These are phyloP conservation scores for Pythium periplocum DNA, from an alignment of 352 stramenopile species.

Conservation along the genomic window DNA sequence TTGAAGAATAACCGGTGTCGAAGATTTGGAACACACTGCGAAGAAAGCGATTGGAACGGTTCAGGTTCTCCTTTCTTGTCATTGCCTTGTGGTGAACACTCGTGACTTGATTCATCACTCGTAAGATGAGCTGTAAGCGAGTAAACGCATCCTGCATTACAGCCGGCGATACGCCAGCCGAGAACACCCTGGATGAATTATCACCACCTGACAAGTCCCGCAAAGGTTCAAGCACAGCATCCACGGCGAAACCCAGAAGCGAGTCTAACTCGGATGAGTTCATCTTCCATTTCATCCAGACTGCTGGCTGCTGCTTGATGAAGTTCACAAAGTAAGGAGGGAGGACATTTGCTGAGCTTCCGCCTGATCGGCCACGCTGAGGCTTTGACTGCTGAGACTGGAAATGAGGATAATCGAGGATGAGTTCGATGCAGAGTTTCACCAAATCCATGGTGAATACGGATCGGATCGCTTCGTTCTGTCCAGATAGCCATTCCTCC, in stretches of 20 bases:
- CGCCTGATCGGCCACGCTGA: conserved; percentile 22
- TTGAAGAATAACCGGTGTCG: conserved; percentile 28
- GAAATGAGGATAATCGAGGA: conserved; percentile 75
- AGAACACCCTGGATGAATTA: conserved; percentile 23
- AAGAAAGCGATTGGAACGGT: conserved; percentile 56
- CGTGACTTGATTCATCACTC: conserved; percentile 58
- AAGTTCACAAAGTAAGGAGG: conserved; percentile 86
- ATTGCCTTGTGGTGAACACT: conserved; percentile 51
- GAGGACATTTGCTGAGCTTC: conserved; percentile 53
- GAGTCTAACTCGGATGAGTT: conserved; percentile 43
- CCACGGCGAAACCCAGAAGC: conserved; percentile 50
- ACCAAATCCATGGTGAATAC: conserved; percentile 68
- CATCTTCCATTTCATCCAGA: conserved; percentile 80
- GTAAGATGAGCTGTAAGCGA: conserved; percentile 58
- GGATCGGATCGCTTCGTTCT: conserved; percentile 53
- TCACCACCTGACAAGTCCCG: conserved; percentile 5
- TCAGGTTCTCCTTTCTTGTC: conserved; percentile 36
- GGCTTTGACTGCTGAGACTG: conserved; percentile 24
- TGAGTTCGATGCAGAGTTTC: conserved; percentile 70
- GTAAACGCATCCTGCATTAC: conserved; percentile 80
- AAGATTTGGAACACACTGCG: conserved; percentile 59
- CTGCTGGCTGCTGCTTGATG: conserved; percentile 64
- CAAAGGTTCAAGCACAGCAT: conserved; percentile 55
- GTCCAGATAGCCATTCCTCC: conserved; percentile 52
- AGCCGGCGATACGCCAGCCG: conserved; percentile 31